phyloP scores from a whole-genome alignment of 2,329 filamentous ascomycete genomes.

The Westerdykella ornata region DNA sequence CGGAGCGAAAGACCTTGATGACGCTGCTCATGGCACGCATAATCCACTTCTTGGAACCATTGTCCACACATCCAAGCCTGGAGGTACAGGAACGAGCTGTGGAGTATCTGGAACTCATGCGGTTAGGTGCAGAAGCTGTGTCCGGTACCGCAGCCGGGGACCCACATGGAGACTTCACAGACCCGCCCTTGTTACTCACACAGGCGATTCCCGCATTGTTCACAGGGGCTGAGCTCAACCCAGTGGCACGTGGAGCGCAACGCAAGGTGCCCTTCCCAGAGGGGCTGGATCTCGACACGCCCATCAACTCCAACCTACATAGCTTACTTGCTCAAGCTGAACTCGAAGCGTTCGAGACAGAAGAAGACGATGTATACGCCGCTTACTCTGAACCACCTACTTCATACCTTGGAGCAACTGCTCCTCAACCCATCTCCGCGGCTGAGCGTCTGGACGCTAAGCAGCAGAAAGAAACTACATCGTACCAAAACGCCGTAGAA shows the following conservation, averaged over 20 bases:
- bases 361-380: constrained; percentile 41
- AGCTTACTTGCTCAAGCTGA: constrained; percentile 55
- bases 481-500: constrained; percentile 43
- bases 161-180: constrained; percentile 61
- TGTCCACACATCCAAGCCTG: constrained; percentile 74
- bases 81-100: constrained; percentile 94
- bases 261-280: constrained; percentile 74
- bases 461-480: constrained; percentile 26
- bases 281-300: constrained; percentile 69
- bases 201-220: constrained; percentile 88
- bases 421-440: constrained; percentile 29
- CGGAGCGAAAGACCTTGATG: constrained; percentile 65
- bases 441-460: constrained; percentile 40
- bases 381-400: constrained; percentile 42
- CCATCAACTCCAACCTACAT: constrained; percentile 70
- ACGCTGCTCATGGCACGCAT: constrained; percentile 75
- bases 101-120: constrained; percentile 84
- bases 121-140: constrained; percentile 75
- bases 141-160: constrained; percentile 54
- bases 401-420: constrained; percentile 13
- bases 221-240: constrained; percentile 79
- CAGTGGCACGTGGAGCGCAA: constrained; percentile 76
- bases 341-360: constrained; percentile 39
- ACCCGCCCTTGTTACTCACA: constrained; percentile 76
- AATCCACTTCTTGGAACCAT: constrained; percentile 70